These are phyloP conservation scores for Houttuynia cordata DNA, from an alignment of 164 flowering plant genomes.

Conservation along the genomic window DNA sequence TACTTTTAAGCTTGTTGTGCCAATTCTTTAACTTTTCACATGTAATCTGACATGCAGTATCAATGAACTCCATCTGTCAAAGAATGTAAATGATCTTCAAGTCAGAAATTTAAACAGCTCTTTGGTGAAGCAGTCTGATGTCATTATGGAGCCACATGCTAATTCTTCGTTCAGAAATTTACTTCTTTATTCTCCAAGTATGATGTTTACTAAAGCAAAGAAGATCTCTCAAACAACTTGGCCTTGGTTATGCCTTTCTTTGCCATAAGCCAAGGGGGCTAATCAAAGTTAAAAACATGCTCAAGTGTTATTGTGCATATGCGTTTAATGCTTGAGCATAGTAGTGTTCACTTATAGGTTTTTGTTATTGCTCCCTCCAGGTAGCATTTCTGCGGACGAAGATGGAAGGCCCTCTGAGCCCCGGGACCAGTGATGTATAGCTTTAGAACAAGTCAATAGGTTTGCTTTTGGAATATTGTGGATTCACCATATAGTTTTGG, in stretches of 20 bases:
- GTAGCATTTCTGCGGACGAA: too few species aligned
- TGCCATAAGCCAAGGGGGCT: not conserved
- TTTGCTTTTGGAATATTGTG: not conserved
- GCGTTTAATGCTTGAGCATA: not conserved
- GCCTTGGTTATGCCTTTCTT: not conserved
- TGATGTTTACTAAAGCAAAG: not conserved
- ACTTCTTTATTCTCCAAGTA: conserved; percentile 72
- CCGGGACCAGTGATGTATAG: conserved; percentile 87
- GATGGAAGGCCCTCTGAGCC: too few species aligned
- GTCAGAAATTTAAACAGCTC: conserved; percentile 13
- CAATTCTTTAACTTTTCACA: conserved; percentile 1
- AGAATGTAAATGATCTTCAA: conserved; percentile 3
- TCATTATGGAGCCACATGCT: conserved; percentile 38
- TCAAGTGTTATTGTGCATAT: not conserved
- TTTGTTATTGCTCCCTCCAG: conserved; percentile 23
- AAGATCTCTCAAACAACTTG: too few species aligned
- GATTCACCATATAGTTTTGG: not conserved
- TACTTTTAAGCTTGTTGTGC: not conserved
- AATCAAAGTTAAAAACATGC: not conserved
- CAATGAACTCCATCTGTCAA: conserved; percentile 21
- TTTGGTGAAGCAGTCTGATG: conserved; percentile 34
- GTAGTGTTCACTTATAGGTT: not conserved
- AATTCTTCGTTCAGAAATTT: conserved; percentile 40
- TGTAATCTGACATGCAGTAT: conserved; percentile 34
- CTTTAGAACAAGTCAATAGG: too few species aligned